Conservation (phyloP, 2,329 filamentous ascomycete species). For the Aureobasidium namibiae region DNA sequence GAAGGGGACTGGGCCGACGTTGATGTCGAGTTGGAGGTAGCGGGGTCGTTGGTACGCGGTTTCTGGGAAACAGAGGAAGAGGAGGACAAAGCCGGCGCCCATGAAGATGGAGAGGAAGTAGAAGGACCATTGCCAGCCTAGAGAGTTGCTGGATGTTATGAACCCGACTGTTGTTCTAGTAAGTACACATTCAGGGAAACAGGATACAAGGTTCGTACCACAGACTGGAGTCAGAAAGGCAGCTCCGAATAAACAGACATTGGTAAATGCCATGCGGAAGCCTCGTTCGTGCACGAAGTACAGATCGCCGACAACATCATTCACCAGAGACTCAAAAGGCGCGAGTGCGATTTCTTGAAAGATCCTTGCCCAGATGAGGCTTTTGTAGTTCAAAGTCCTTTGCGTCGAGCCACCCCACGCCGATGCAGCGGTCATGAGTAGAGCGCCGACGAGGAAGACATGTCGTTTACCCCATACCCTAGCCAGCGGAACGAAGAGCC, state of each 20-base stretch:
- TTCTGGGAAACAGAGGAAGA: conserved; percentile 77
- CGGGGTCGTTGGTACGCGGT: conserved; percentile 65
- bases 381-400: conserved; percentile 55
- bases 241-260: conserved; percentile 62
- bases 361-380: conserved; percentile 68
- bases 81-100: conserved; percentile 57
- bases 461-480: conserved; percentile 91
- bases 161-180: conserved; percentile 53
- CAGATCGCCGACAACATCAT: conserved; percentile 79
- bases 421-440: conserved; percentile 65
- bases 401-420: conserved; percentile 65
- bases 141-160: conserved; percentile 53
- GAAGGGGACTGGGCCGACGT: background rate
- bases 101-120: conserved; percentile 82
- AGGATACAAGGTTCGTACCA: background rate
- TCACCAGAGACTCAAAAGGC: conserved; percentile 84
- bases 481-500: conserved; percentile 79
- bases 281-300: conserved; percentile 82
- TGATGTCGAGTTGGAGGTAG: conserved; percentile 48
- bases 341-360: conserved; percentile 84
- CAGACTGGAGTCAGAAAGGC: conserved; percentile 76
- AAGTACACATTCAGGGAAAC: too few species aligned
- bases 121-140: conserved; percentile 85
- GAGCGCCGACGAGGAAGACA: conserved; percentile 68
- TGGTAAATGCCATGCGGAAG: conserved; percentile 75